A percentile compares a stretch with the other conserved stretches of the same genome.
phyloP scores from a whole-genome alignment of 2,329 filamentous ascomycete genomes.

The Monascus ruber region DNA sequence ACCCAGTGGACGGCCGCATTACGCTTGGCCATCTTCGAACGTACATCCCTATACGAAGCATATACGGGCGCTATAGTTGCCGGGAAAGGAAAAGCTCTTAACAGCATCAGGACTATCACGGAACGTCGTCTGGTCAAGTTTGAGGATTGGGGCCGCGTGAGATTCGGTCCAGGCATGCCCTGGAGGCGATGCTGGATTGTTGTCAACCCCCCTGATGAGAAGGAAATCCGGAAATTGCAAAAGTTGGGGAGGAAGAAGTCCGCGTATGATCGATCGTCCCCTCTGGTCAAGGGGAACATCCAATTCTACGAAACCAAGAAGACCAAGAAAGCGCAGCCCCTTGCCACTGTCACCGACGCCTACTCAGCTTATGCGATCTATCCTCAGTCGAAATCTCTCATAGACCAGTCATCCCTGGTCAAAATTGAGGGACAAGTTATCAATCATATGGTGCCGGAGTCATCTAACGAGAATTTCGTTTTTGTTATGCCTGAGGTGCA shows the following conservation, averaged over 20 bases:
- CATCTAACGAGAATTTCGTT: constrained; percentile 80
- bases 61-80: constrained; percentile 94
- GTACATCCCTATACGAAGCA: constrained; percentile 84
- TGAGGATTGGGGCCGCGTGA: constrained; percentile 88
- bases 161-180: constrained; percentile 89
- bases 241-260: constrained; percentile 28
- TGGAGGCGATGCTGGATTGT: constrained; percentile 98
- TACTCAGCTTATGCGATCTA: constrained; percentile 94
- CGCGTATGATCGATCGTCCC: constrained; percentile 64
- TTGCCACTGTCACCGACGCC: constrained; percentile 81
- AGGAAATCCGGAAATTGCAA: constrained; percentile 49
- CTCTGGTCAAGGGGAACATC: constrained; percentile 71
- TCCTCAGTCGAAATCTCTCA: constrained; percentile 82
- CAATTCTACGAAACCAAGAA: constrained; percentile 94
- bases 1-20: constrained; percentile 95
- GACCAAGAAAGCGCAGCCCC: constrained; percentile 80
- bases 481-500: constrained; percentile 96
- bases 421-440: constrained; percentile 89
- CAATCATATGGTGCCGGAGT: constrained; percentile 68
- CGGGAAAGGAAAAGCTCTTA: constrained; percentile 78
- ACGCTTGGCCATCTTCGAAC: constrained; percentile 85
- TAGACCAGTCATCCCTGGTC: constrained; percentile 85
- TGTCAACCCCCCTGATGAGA: constrained; percentile 83
- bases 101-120: constrained; percentile 84
- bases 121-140: constrained; percentile 64